Evolutionary conservation across 2,329 filamentous ascomycete genomes (phyloP).

Genomic region (Claviceps purpurea): DNA sequence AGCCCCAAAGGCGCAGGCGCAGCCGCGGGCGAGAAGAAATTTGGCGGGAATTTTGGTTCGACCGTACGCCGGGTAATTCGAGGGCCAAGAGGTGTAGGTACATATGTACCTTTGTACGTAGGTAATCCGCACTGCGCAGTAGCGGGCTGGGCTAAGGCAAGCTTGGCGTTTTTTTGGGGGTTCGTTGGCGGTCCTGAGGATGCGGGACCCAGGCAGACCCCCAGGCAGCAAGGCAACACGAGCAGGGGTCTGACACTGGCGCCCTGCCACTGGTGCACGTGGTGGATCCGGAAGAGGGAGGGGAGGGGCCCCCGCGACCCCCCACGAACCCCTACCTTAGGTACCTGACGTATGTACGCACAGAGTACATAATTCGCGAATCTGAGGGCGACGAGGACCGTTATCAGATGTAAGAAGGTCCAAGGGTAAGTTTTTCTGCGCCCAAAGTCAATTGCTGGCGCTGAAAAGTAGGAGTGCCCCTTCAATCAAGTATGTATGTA

Average conservation of each 20-base stretch:
- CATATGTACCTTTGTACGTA: too few species aligned
- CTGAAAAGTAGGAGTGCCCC: too few species aligned
- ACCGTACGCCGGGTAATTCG: not conserved
- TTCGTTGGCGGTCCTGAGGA: not conserved
- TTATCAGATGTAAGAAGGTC: too few species aligned
- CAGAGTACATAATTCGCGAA: too few species aligned
- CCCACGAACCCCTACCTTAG: too few species aligned
- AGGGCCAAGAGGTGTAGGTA: not conserved
- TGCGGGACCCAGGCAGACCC: not conserved
- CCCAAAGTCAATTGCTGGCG: too few species aligned
- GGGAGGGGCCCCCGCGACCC: not conserved
- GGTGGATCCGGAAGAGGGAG: not conserved
- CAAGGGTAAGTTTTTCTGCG: too few species aligned
- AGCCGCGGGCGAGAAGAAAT: not conserved
- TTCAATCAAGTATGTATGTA: too few species aligned
- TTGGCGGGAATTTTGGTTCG: not conserved
- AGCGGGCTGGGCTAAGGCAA: too few species aligned
- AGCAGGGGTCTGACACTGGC: not conserved
- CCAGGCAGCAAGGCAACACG: not conserved
- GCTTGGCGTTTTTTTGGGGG: not conserved
- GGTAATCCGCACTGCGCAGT: not conserved
- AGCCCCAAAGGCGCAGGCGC: not conserved
- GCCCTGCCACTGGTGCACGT: not conserved
- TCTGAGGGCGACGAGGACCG: too few species aligned
- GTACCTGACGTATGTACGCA: too few species aligned